These are phyloP conservation scores for Decorospora gaudefroyi DNA, from an alignment of 2,329 filamentous ascomycete species.

Conservation along the genomic window DNA sequence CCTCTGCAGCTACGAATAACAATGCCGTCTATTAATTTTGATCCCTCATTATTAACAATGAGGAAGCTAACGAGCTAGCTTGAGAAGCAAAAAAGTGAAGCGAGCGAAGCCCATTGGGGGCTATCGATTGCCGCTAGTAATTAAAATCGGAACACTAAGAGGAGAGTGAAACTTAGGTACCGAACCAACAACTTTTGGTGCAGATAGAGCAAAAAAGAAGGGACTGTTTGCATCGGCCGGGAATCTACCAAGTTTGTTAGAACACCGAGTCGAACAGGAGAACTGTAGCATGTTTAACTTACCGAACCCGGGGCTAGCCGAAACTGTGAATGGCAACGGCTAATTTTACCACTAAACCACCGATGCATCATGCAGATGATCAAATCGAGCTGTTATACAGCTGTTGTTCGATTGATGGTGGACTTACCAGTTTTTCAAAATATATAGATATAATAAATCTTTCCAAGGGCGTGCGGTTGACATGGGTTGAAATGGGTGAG, in stretches of 20 bases:
- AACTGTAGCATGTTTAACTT: not conserved
- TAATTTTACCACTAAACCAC: conserved; percentile 38
- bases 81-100: conserved; percentile 15
- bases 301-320: conserved; percentile 35
- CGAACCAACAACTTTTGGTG: conserved; percentile 34
- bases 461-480: too few species aligned
- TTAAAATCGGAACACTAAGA: conserved; percentile 11
- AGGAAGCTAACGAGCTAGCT: not conserved
- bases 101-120: conserved; percentile 16
- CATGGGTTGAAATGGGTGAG: too few species aligned
- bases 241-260: conserved; percentile 13
- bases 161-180: conserved; percentile 10
- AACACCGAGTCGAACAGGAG: not conserved
- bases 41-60: too few species aligned
- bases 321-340: conserved; percentile 30
- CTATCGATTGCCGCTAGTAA: not conserved
- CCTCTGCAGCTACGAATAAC: too few species aligned
- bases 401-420: not conserved
- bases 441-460: not conserved
- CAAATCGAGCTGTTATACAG: not conserved
- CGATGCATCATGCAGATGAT: conserved; percentile 8
- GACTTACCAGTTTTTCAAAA: rapidly evolving
- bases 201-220: not conserved
- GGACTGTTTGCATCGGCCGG: conserved; percentile 25
- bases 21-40: too few species aligned